phyloP scores from a whole-genome alignment of 2,329 filamentous ascomycete species.

The Clonostachys byssicola region DNA sequence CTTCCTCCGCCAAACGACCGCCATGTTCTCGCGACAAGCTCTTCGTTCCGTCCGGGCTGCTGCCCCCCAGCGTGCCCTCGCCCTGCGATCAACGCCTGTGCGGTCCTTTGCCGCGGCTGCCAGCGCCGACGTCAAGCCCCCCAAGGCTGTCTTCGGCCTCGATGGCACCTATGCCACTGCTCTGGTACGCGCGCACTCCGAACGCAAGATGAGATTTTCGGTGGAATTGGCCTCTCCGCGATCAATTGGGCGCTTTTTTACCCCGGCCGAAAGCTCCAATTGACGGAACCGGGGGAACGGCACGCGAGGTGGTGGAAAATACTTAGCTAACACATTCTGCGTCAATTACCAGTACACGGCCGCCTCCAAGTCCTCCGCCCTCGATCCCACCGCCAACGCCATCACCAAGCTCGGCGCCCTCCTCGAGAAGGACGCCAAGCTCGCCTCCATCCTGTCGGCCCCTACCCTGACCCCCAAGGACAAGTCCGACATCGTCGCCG shows the following conservation, averaged over 20 bases:
- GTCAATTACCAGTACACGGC: constrained; percentile 75
- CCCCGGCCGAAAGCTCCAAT: not conserved
- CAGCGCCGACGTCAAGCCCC: constrained; percentile 70
- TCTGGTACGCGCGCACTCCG: constrained; percentile 64
- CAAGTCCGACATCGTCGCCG: constrained; percentile 81
- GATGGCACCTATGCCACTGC: constrained; percentile 98
- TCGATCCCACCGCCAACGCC: constrained; percentile 82
- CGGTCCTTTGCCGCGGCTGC: constrained; percentile 80
- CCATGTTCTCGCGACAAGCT: constrained; percentile 59
- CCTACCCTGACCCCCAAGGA: constrained; percentile 76
- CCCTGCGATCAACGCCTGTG: constrained; percentile 43
- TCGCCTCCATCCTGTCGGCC: constrained; percentile 68
- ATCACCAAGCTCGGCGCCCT: constrained; percentile 67
- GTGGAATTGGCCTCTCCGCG: not conserved
- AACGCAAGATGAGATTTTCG: not conserved
- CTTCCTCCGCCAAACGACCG: constrained; percentile 6
- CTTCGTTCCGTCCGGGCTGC: constrained; percentile 51
- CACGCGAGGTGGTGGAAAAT: not conserved
- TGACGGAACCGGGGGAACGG: not conserved
- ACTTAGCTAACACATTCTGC: constrained; percentile 1
- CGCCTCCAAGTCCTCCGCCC: constrained; percentile 78
- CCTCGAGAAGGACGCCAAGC: constrained; percentile 80
- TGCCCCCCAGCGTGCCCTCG: constrained; percentile 53
- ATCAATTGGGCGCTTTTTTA: not conserved
- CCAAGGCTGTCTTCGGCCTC: constrained; percentile 87